These are phyloP conservation scores for Brassica cretica DNA, from an alignment of 345 rosid species.

Conservation along the genomic window DNA sequence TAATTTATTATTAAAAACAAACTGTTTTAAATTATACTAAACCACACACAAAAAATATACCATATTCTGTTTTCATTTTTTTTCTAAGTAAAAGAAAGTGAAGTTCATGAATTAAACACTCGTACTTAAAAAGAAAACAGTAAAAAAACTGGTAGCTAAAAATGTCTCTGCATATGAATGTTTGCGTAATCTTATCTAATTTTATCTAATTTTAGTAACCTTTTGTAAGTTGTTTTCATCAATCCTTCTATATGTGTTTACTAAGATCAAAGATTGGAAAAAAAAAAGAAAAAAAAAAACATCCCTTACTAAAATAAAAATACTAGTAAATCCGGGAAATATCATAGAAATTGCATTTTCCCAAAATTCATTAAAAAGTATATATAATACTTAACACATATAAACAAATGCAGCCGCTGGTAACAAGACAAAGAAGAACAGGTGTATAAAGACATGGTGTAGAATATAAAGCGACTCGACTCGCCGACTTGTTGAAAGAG, in stretches of 20 bases:
- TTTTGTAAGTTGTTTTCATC: neutral
- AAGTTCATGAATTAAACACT: neutral
- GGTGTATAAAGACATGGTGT: conserved; percentile 14
- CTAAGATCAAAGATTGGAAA: neutral
- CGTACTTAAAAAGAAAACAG: neutral
- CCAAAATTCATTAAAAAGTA: neutral
- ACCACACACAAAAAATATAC: neutral
- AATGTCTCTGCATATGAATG: neutral
- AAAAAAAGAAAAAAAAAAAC: neutral
- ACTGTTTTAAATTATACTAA: neutral
- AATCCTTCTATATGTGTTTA: neutral
- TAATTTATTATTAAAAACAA: neutral
- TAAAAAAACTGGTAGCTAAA: neutral
- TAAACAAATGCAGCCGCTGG: neutral
- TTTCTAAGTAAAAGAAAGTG: too few relatives aligned
- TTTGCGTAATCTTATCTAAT: neutral
- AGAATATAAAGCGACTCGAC: conserved; percentile 20
- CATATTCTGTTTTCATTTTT: too few relatives aligned
- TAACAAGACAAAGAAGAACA: conserved; percentile 23
- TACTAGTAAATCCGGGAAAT: neutral
- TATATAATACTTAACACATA: neutral
- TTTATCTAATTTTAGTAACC: neutral
- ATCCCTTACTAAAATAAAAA: neutral
- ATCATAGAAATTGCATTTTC: neutral
- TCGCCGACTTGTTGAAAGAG: conserved; percentile 23